These are phyloP conservation scores for Venturia pyrina DNA, from an alignment of 2,329 filamentous ascomycete species.

Conservation along the genomic window DNA sequence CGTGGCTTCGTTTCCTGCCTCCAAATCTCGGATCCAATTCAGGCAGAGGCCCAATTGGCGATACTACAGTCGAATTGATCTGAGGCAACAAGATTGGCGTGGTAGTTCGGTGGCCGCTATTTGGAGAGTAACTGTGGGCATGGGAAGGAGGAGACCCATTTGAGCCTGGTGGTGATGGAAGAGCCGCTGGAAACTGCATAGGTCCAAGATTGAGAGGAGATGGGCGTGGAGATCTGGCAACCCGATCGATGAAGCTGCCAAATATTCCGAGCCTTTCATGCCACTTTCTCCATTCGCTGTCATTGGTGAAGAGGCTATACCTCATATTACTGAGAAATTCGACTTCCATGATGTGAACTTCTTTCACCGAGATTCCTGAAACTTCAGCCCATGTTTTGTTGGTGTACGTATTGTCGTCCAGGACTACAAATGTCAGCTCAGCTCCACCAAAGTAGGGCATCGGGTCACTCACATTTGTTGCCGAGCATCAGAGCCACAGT, in stretches of 20 bases:
- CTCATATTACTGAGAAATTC: conserved; percentile 98
- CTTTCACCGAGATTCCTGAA: conserved; percentile 81
- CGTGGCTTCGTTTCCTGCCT: conserved; percentile 48
- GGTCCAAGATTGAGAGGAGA: conserved; percentile 23
- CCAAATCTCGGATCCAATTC: conserved; percentile 27
- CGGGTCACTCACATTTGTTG: conserved; percentile 58
- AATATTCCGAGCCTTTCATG: conserved; percentile 74
- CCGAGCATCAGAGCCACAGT: conserved; percentile 96
- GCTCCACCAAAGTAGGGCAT: conserved; percentile 34
- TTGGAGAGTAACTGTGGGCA: conserved; percentile 29
- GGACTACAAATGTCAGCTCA: conserved; percentile 41
- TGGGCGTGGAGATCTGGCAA: conserved; percentile 31
- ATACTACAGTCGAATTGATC: conserved; percentile 32
- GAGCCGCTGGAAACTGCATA: conserved; percentile 31
- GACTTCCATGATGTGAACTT: conserved; percentile 99
- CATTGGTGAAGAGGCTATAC: conserved; percentile 81
- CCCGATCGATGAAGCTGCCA: conserved; percentile 69
- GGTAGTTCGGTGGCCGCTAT: conserved; percentile 22
- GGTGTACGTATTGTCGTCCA: conserved; percentile 98
- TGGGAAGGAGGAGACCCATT: conserved; percentile 41
- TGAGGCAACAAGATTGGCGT: conserved; percentile 30
- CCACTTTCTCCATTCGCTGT: conserved; percentile 81
- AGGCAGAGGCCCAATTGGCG: conserved; percentile 33
- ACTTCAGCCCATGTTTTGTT: conserved; percentile 99
- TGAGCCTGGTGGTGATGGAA: conserved; percentile 42